phyloP scores from a whole-genome alignment of 2,329 filamentous ascomycete species.

The Microascus cirrosus region DNA sequence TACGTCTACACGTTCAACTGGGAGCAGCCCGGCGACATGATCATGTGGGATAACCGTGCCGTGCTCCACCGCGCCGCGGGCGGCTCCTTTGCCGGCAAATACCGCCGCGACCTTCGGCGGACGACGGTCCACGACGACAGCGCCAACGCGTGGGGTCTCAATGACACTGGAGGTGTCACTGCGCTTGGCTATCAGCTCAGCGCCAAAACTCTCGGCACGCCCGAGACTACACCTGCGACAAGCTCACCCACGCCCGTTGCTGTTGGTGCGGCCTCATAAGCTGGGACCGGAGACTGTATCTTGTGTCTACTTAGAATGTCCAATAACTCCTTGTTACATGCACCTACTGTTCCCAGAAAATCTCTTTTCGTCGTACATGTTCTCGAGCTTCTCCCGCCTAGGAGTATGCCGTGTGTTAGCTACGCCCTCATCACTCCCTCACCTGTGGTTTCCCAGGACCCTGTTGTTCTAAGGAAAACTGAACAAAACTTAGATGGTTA shows the following conservation, averaged over 20 bases:
- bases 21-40: slow-evolving; percentile 34
- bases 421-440: no score
- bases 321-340: no score
- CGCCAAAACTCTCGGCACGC: background rate
- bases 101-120: slow-evolving; percentile 40
- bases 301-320: no score
- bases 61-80: slow-evolving; percentile 41
- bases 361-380: no score
- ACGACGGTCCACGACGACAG: slow-evolving; percentile 41
- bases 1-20: slow-evolving; percentile 34
- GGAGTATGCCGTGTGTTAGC: no score
- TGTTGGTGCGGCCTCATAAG: background rate
- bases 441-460: no score
- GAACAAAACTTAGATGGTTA: no score
- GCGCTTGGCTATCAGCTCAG: slow-evolving; percentile 3
- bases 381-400: no score
- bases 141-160: slow-evolving; percentile 24
- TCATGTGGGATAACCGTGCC: slow-evolving; percentile 50
- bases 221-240: slow-evolving; percentile 1
- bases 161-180: slow-evolving; percentile 11
- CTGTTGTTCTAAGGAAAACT: no score
- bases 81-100: slow-evolving; percentile 35
- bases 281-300: no score
- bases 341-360: no score
- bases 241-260: background rate